Base-by-base conservation (phyloP, 2,329 filamentous ascomycete species). In the Colletotrichum scovillei region DNA sequence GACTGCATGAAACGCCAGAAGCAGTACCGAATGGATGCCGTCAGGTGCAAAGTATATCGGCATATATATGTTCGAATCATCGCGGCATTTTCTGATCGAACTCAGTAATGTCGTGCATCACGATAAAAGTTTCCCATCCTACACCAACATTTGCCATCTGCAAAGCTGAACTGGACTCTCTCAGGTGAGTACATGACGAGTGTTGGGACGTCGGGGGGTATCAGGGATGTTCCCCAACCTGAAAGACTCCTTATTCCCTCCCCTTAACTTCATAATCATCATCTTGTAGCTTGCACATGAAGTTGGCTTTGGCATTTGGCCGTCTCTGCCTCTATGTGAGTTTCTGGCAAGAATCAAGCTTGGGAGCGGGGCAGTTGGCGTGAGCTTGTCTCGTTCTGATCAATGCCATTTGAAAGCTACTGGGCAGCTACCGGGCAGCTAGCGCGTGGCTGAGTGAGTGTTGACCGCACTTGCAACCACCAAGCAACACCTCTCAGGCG, bases 1-100 rank as follows among this genome's bases (percentile, higher is more conserved):
- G 67, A 67, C 49, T 71, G 60, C 32, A 64, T n/a, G 62, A 38
- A 26, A 11, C 42, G 42, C 19, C 7, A 49, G 42, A 14, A 64
- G 46, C 8, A 35, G 14, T 19, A 14, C 59, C n/a, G 16, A 19
- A 57, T 38, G 26, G 35, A 30, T 9, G 49, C 19, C 22, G 60
- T 24, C 52, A 59, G 26, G 7, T 5, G 22, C 22, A 46, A 52
- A 32, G 38, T 42, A 58, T 30, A 52, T 26, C 42, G 19, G 19
- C 8, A n/a, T 22, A n/a, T 22, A 49, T 49, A 22, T 49, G 19
- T 49, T 22, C 42, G 42, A n/a, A 8, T 30, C 28, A 22, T 22
- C 19, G 35, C 62, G 42, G 52, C 8, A 38, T 38, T 5, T 32
- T 22, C 42, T 22, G 3, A 49, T 49, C 42, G 42, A 9, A 49